A percentile compares a stretch with the other conserved stretches of the same genome.
Conservation (phyloP, 1,284 basidiomycete species). For the Irpex sp. region DNA sequence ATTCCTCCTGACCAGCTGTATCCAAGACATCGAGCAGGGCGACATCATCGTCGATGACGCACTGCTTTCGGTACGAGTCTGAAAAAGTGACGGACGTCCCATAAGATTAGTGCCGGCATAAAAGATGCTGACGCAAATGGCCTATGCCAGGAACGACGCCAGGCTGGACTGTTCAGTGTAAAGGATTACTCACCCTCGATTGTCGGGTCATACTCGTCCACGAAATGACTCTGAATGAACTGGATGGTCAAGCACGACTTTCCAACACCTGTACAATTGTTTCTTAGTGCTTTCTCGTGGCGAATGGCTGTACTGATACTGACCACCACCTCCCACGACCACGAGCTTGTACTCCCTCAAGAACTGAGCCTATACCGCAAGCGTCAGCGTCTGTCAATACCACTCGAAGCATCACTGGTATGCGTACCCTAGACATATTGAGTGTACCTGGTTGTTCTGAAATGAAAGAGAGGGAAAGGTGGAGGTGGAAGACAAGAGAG, state of each 20-base stretch:
- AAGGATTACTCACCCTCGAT: constrained; percentile 69
- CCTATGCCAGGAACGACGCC: not conserved
- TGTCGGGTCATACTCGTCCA: constrained; percentile 98
- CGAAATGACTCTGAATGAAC: constrained; percentile 97
- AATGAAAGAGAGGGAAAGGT: constrained; percentile 4
- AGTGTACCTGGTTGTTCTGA: constrained; percentile 5
- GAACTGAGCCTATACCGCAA: constrained; percentile 67
- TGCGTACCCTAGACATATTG: constrained; percentile 12
- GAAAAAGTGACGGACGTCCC: not conserved
- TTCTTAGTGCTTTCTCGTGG: not conserved
- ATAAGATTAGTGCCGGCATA: not conserved
- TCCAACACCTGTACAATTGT: constrained; percentile 73
- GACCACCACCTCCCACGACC: constrained; percentile 96
- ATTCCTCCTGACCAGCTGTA: constrained; percentile 99
- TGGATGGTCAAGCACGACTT: constrained; percentile 97
- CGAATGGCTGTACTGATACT: constrained; percentile 27
- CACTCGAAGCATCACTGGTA: not conserved
- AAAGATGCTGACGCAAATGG: no score
- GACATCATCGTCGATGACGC: constrained; percentile 97
- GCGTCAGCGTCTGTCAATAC: not conserved
- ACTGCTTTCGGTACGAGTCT: constrained; percentile 97
- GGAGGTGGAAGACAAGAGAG: constrained; percentile 11
- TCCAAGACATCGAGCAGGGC: constrained; percentile 97
- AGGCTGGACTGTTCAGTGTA: constrained; percentile 5
- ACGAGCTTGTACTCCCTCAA: constrained; percentile 96